Base-by-base conservation (phyloP, 1,284 basidiomycete species). In the Rhodotorula sp. region DNA sequence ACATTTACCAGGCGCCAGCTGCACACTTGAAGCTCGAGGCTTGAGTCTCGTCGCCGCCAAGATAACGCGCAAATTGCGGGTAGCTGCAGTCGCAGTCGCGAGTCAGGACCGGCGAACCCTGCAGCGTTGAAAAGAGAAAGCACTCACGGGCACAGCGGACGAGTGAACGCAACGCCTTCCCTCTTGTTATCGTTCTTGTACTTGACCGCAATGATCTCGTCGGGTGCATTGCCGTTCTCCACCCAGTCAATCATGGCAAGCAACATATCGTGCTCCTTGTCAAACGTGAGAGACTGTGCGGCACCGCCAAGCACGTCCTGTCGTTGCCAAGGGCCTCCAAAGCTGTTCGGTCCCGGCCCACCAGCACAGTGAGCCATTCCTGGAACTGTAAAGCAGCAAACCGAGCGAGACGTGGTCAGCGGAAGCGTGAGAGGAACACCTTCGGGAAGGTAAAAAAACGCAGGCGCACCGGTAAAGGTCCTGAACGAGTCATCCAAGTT, bases 201-300 rank as follows among this genome's bases (percentile, higher is more conserved):
- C 34, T 65, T 60, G 46, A 52, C 59, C 3, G 60, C 65, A 31
- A 76, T 67, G 65, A 76, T 21, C 31, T 47, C 20, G 3, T 70
- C 51, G 12, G 75, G 75, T 8, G 69, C 70, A 23, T 54, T 54
- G 48, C 71, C 75, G 20, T 75, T 68, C 62, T 76, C 75, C 20
- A 67, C 59, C 75, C 75, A 76, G n/a, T 72, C 66, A 21, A 75
- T 63, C n/a, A 73, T 34, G 26, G 75, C 68, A 51, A 67, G 62
- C 31, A 75, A 16, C 59, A 69, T 67, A 63, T 76, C 73, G 69
- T 76, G 68, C 60, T 73, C 18, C n/a, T 23, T 20, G 59, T 76
- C 69, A 26, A 69, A 72, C 12, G 8, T 29, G 52, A 29, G 12
- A 10, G 61, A 64, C n/a, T 52, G 43, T 0, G 48, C 29, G 1